Conservation (phyloP, 768 basidiomycete genomes). For the Lactarius sanguifluus region DNA sequence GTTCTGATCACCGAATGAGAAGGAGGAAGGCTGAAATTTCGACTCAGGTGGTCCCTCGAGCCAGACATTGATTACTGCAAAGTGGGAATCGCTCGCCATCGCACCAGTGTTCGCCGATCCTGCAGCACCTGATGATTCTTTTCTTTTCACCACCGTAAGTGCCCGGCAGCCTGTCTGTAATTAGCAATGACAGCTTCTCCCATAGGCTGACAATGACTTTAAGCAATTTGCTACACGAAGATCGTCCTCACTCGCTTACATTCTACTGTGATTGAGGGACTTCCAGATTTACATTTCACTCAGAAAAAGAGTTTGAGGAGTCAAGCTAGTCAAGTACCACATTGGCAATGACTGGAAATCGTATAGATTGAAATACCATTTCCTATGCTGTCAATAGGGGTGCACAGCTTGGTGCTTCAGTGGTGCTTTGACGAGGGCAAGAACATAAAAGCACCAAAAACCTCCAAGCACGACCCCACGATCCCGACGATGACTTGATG, state of each 20-base stretch:
- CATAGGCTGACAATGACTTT: constrained; percentile 63
- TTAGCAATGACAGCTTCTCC: neutral
- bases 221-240: neutral
- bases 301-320: too few relatives aligned
- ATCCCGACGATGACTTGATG: too few relatives aligned
- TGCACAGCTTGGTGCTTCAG: too few relatives aligned
- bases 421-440: too few relatives aligned
- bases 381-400: too few relatives aligned
- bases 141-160: constrained; percentile 58
- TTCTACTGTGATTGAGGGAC: too few relatives aligned
- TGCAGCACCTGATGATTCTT: constrained; percentile 59
- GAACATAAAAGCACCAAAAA: too few relatives aligned
- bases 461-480: too few relatives aligned
- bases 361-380: too few relatives aligned
- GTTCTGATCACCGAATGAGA: neutral
- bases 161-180: neutral
- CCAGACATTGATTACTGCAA: constrained; percentile 55
- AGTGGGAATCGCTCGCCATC: constrained; percentile 67
- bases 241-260: neutral
- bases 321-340: too few relatives aligned
- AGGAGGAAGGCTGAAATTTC: constrained; percentile 11
- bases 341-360: too few relatives aligned
- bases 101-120: constrained; percentile 50
- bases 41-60: constrained; percentile 48
- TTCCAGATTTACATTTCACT: too few relatives aligned